Conservation (phyloP, 2,329 filamentous ascomycete species). For the Elsinoe arachidis region DNA sequence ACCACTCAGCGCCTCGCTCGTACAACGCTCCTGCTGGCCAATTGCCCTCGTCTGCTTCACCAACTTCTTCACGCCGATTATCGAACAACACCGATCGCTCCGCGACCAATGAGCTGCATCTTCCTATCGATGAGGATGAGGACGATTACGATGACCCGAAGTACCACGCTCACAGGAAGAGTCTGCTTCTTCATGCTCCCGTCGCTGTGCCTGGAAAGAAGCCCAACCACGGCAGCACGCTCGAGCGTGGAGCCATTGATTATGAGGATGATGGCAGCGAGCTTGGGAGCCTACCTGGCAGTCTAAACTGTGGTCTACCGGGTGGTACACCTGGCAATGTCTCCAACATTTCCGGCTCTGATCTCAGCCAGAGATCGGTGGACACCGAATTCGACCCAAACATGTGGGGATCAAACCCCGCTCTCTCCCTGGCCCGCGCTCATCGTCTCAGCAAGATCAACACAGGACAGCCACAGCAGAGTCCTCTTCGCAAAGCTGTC, state of each 20-base stretch:
- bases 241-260: constrained; percentile 47
- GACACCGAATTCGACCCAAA: constrained; percentile 35
- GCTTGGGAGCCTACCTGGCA: constrained; percentile 5
- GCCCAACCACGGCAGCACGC: constrained; percentile 61
- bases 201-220: constrained; percentile 67
- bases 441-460: constrained; percentile 14
- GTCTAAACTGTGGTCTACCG: constrained; percentile 14
- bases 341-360: constrained; percentile 21
- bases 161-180: constrained; percentile 74
- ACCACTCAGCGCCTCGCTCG: constrained; percentile 3
- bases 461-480: constrained; percentile 22
- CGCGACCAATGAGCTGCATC: constrained; percentile 33
- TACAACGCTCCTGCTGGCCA: background rate
- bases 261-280: constrained; percentile 16
- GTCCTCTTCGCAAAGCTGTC: constrained; percentile 24
- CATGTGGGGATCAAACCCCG: constrained; percentile 41
- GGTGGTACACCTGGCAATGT: background rate
- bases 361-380: constrained; percentile 28
- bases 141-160: constrained; percentile 54
- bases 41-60: background rate
- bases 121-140: constrained; percentile 9
- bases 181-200: constrained; percentile 69
- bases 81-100: background rate
- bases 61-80: constrained; percentile 1
- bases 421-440: constrained; percentile 25